Conservation (phyloP, 495 filamentous ascomycete genomes). For the Clohesyomyces aquaticus region DNA sequence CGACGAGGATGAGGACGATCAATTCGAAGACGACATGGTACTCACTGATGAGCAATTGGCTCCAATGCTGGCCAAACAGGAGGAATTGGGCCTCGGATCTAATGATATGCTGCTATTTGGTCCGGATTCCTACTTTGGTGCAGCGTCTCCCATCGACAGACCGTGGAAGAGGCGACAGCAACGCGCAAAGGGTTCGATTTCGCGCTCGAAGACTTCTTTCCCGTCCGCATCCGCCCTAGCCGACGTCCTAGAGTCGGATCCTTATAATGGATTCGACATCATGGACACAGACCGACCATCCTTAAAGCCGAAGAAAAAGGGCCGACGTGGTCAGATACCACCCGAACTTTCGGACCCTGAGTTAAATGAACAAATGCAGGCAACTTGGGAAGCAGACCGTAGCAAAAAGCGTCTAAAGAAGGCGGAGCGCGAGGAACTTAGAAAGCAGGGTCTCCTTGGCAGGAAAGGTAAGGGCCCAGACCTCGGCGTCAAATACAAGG, state of each 20-base stretch:
- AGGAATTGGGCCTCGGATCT: conserved; percentile 64
- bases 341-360: conserved; percentile 76
- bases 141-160: neutral
- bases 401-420: conserved; percentile 80
- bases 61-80: conserved; percentile 57
- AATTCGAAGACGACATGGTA: conserved; percentile 44
- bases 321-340: conserved; percentile 52
- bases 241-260: conserved; percentile 62
- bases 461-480: conserved; percentile 65
- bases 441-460: conserved; percentile 77
- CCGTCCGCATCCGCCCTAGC: conserved; percentile 66
- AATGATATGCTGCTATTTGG: conserved; percentile 63
- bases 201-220: conserved; percentile 44
- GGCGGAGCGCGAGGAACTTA: conserved; percentile 74
- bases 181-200: conserved; percentile 3
- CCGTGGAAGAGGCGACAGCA: conserved; percentile 18
- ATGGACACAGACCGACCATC: conserved; percentile 78
- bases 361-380: conserved; percentile 62
- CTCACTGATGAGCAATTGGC: conserved; percentile 43
- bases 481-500: conserved; percentile 70
- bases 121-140: conserved; percentile 37
- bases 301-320: conserved; percentile 59
- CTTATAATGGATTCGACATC: conserved; percentile 77
- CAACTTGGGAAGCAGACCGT: conserved; percentile 76
- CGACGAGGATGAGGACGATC: conserved; percentile 49